Percentiles rank a stretch among this genome's conserved stretches.
phyloP scores from a whole-genome alignment of 441 rosid genomes.

The California macrophylla region DNA sequence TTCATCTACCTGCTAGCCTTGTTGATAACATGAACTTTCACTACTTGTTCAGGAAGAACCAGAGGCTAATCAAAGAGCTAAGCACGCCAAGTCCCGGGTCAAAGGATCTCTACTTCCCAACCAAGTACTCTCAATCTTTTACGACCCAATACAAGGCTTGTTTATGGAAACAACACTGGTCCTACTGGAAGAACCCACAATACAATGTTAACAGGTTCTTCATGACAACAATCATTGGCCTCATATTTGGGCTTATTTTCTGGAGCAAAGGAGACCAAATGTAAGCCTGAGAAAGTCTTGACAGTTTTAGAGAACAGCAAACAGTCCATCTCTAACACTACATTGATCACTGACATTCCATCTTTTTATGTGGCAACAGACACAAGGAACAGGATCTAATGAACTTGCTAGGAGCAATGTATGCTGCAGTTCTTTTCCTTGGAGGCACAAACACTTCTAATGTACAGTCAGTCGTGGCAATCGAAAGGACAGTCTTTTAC shows the following conservation, averaged over 20 bases:
- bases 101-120: conserved; percentile 57
- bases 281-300: conserved; percentile 26
- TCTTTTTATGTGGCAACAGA: conserved; percentile 26
- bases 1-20: too few species aligned
- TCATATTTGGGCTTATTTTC: conserved; percentile 62
- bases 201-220: conserved; percentile 58
- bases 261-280: conserved; percentile 52
- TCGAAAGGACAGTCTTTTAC: conserved; percentile 78
- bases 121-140: conserved; percentile 59
- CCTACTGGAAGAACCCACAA: conserved; percentile 78
- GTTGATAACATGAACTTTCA: too few species aligned
- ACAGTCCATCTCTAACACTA: neutral
- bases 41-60: conserved; percentile 45
- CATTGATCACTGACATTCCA: neutral
- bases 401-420: conserved; percentile 76
- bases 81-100: conserved; percentile 56
- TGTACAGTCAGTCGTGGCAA: conserved; percentile 48
- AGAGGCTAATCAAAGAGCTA: conserved; percentile 61
- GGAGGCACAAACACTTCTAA: conserved; percentile 68
- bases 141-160: conserved; percentile 56
- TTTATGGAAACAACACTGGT: conserved; percentile 72
- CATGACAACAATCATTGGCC: conserved; percentile 46
- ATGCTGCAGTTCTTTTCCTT: conserved; percentile 62
- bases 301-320: neutral
- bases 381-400: conserved; percentile 46